Evolutionary conservation across 2,329 filamentous ascomycete species (phyloP).

Genomic region (Epichloe gansuensis): DNA sequence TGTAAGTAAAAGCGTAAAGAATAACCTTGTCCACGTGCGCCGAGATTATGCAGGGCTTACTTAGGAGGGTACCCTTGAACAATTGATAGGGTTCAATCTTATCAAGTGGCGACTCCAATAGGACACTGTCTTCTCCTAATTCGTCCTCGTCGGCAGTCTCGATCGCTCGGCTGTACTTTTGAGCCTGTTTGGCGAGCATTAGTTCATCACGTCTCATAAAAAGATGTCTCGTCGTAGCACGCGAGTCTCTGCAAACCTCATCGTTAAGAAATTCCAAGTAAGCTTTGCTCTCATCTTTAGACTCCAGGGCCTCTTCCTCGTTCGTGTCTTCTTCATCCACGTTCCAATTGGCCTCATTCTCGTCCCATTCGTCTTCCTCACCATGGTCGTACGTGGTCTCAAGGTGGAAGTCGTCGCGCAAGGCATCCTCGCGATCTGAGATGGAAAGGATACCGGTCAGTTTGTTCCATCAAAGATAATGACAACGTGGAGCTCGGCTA

Average conservation of each 20-base stretch:
- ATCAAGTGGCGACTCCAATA: conserved; percentile 89
- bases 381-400: conserved; percentile 53
- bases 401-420: conserved; percentile 73
- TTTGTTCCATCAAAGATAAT: neutral
- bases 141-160: conserved; percentile 71
- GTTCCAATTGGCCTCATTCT: conserved; percentile 73
- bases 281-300: conserved; percentile 81
- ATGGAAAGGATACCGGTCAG: neutral
- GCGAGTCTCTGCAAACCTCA: conserved; percentile 47
- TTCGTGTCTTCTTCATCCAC: conserved; percentile 61
- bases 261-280: conserved; percentile 95
- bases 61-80: conserved; percentile 70
- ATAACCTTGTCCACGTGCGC: neutral
- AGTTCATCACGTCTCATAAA: neutral
- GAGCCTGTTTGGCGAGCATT: conserved; percentile 40
- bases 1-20: neutral
- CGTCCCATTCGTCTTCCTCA: conserved; percentile 70
- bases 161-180: conserved; percentile 65
- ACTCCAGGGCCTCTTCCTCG: conserved; percentile 51
- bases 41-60: conserved; percentile 41
- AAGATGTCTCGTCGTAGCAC: neutral
- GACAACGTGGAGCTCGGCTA: neutral
- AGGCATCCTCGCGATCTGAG: conserved; percentile 75
- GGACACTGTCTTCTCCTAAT: conserved; percentile 80
- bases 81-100: conserved; percentile 89